These are phyloP conservation scores for Bolboschoenus planiculmis DNA, from an alignment of 176 grass and related monocot genomes.

Conservation along the genomic window DNA sequence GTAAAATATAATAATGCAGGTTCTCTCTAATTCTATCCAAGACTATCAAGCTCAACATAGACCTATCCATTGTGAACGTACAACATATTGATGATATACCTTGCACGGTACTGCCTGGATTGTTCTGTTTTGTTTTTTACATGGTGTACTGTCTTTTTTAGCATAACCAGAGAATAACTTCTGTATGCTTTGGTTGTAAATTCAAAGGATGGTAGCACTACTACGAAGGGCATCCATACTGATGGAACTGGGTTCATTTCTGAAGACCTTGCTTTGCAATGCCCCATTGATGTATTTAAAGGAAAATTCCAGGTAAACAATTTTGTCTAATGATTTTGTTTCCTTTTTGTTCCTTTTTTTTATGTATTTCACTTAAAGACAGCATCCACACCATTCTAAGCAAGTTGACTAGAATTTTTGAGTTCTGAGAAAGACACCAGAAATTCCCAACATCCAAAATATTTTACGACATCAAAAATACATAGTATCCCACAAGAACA, in stretches of 20 bases:
- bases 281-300: conserved; percentile 33
- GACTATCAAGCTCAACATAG: conserved; percentile 48
- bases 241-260: conserved; percentile 89
- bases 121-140: not conserved
- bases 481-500: not conserved
- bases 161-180: too few relatives aligned
- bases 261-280: conserved; percentile 60
- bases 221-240: conserved; percentile 39
- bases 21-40: conserved; percentile 73
- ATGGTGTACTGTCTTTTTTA: too few relatives aligned
- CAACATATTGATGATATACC: conserved; percentile 37
- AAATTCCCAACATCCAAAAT: not conserved
- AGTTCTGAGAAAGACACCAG: not conserved
- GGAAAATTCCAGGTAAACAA: conserved; percentile 38
- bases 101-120: conserved; percentile 38
- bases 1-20: conserved; percentile 28
- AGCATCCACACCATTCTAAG: not conserved
- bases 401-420: not conserved
- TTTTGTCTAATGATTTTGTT: not conserved
- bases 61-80: conserved; percentile 37
- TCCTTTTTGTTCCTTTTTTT: conserved; percentile 4
- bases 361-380: not conserved
- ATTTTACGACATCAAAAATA: not conserved
- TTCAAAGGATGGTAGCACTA: not conserved
- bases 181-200: not conserved